Evolutionary conservation across 257 asterid genomes (phyloP), one percentile per base, ranked within the genome.

Genomic region (Mitragyna speciosa): DNA sequence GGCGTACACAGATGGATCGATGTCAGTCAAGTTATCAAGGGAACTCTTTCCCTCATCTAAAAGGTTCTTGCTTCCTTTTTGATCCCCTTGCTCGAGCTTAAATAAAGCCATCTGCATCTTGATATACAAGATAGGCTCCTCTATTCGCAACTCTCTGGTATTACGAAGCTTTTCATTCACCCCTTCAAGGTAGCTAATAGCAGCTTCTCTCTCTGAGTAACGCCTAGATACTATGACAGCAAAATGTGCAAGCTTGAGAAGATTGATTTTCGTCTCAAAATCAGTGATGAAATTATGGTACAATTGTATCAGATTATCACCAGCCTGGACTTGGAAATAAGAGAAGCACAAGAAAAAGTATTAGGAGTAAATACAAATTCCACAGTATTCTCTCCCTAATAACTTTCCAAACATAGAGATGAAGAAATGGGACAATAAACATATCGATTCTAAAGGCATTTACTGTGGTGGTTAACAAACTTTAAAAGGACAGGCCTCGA

Each of bases 1-100:
- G 77, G 99, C 97, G 88, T 94, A 91, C 69, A 94, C 99, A 47
- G 98, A 87, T 43, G 99, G 99, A 89, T 94, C 99, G 81, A 96
- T 93, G 82, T 92, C 99, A 28, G 99, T 96, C 97, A 96, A 92
- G 88, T 96, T 92, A 85, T 94, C 96, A 74, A 96, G 92, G 45
- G 98, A 90, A 78, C 90, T 88, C 89, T 94, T 96, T 69, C 99
- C 99, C 81, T 92, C 97, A 2, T 92, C 97, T 64, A 96, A 79
- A 82, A 91, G 94, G 20, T 90, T 91, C 85, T 96, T 96, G 93
- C 96, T 90, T 83, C 89, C 97, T 78, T 96, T 96, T 74, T 87
- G 84, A 83, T 94, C 92, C 82, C 97, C 97, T 81, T 89, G 94
- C 81, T 96, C 97, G 74, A 94, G 99, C 88, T 92, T 90, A 54